phyloP scores from a whole-genome alignment of 1,139 yeast genomes.

The Yamadazyma diddensiae region DNA sequence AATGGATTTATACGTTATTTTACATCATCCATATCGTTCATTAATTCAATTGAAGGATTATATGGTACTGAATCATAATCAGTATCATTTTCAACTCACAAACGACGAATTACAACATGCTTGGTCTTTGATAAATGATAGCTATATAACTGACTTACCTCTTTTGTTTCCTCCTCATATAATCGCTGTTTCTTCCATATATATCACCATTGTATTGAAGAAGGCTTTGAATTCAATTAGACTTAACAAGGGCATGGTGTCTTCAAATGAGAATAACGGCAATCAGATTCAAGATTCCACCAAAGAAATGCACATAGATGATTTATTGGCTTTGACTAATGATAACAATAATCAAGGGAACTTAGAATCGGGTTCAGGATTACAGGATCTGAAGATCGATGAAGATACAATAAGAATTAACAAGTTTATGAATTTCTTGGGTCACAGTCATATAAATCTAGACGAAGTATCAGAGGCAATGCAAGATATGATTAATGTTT shows the following conservation, averaged over 20 bases:
- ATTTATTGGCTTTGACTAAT: slow-evolving; percentile 30
- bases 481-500: slow-evolving; percentile 75
- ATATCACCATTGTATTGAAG: slow-evolving; percentile 64
- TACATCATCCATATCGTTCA: slow-evolving; percentile 87
- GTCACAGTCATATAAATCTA: slow-evolving; percentile 71
- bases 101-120: slow-evolving; percentile 78
- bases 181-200: slow-evolving; percentile 81
- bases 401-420: slow-evolving; percentile 45
- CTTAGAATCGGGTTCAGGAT: slow-evolving; percentile 18
- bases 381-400: slow-evolving; percentile 30
- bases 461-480: slow-evolving; percentile 76
- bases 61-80: slow-evolving; percentile 23
- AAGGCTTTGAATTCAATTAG: slow-evolving; percentile 18
- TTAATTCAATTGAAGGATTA: slow-evolving; percentile 59
- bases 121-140: slow-evolving; percentile 89
- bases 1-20: slow-evolving; percentile 71
- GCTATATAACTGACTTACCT: slow-evolving; percentile 84
- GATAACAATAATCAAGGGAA: slow-evolving; percentile 5
- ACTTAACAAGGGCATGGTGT: slow-evolving; percentile 11
- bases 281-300: background rate
- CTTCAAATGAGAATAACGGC: background rate
- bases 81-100: slow-evolving; percentile 39
- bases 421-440: slow-evolving; percentile 62
- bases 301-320: slow-evolving; percentile 34
- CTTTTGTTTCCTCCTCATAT: slow-evolving; percentile 85